A percentile compares a stretch with the other conserved stretches of the same genome.
Evolutionary conservation across 2,329 filamentous ascomycete species (phyloP).

Genomic region (Fusarium bactridioides): DNA sequence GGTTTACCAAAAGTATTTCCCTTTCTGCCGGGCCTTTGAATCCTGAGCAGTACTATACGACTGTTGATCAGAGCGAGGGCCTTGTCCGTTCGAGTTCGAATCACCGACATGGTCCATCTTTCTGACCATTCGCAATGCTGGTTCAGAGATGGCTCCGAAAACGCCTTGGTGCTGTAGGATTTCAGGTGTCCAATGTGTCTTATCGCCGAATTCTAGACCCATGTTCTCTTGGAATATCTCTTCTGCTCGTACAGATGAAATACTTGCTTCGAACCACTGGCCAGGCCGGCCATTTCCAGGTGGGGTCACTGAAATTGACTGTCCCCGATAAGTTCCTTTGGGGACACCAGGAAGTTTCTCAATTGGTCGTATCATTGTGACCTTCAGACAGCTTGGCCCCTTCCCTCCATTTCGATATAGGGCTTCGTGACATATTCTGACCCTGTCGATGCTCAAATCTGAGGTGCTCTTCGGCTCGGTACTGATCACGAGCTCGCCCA

Average conservation of each 20-base stretch:
- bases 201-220: conserved; percentile 39
- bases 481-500: conserved; percentile 30
- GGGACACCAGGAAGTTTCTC: background rate
- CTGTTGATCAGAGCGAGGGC: conserved; percentile 1
- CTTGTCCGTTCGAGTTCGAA: conserved; percentile 40
- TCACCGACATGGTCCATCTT: conserved; percentile 45
- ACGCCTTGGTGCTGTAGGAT: conserved; percentile 31
- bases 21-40: background rate
- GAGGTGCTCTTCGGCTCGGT: background rate
- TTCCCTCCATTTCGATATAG: conserved; percentile 26
- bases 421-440: conserved; percentile 35
- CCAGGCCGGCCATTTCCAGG: conserved; percentile 10
- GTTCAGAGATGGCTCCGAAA: conserved; percentile 40
- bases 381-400: conserved; percentile 29
- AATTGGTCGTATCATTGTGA: conserved; percentile 38
- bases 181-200: conserved; percentile 37
- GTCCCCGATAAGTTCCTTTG: conserved; percentile 3
- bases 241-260: conserved; percentile 36
- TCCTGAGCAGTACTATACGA: conserved; percentile 8
- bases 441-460: conserved; percentile 21
- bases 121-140: conserved; percentile 42
- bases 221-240: conserved; percentile 39
- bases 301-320: conserved; percentile 4
- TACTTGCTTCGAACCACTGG: conserved; percentile 43
- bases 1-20: conserved; percentile 31